These are phyloP conservation scores for Hyaloperonospora brassicae DNA, from an alignment of 352 stramenopile species.

Conservation along the genomic window DNA sequence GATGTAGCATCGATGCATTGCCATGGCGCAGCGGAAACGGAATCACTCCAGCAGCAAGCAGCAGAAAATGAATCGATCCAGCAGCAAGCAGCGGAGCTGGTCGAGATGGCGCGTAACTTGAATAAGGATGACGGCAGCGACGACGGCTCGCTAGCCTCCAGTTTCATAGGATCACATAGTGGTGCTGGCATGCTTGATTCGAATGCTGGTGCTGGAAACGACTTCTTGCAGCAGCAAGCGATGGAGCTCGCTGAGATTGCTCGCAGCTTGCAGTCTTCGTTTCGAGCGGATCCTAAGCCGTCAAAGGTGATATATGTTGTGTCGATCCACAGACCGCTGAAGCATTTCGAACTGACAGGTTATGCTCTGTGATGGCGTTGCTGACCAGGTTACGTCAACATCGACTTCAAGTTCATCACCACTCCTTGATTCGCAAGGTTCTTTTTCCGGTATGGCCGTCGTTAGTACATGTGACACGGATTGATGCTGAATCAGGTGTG, in stretches of 20 bases:
- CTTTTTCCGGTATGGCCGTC: constrained; percentile 21
- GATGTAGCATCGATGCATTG: constrained; percentile 7
- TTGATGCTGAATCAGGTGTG: background rate
- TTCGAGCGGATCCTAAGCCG: constrained; percentile 21
- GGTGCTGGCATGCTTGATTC: constrained; percentile 14
- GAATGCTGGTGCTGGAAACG: constrained; percentile 20
- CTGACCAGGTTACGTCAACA: constrained; percentile 14
- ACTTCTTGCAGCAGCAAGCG: constrained; percentile 49
- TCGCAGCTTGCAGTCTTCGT: constrained; percentile 51
- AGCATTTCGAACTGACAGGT: background rate
- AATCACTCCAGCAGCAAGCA: constrained; percentile 35
- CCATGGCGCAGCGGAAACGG: constrained; percentile 21
- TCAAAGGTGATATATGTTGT: constrained; percentile 8
- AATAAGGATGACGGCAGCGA: constrained; percentile 31
- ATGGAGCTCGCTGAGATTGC: constrained; percentile 61
- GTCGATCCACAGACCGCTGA: background rate
- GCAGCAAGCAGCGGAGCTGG: constrained; percentile 31
- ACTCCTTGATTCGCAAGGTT: constrained; percentile 17
- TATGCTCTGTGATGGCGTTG: constrained; percentile 2
- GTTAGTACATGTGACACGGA: background rate
- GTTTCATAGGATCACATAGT: constrained; percentile 21
- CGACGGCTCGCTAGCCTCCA: constrained; percentile 24
- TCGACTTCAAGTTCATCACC: constrained; percentile 32
- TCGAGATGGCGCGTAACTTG: constrained; percentile 32
- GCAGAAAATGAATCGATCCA: constrained; percentile 36